Percentiles rank a stretch among this genome's conserved stretches.
Conservation (phyloP, 2,329 filamentous ascomycete species). For the Leptographium wingfieldii region DNA sequence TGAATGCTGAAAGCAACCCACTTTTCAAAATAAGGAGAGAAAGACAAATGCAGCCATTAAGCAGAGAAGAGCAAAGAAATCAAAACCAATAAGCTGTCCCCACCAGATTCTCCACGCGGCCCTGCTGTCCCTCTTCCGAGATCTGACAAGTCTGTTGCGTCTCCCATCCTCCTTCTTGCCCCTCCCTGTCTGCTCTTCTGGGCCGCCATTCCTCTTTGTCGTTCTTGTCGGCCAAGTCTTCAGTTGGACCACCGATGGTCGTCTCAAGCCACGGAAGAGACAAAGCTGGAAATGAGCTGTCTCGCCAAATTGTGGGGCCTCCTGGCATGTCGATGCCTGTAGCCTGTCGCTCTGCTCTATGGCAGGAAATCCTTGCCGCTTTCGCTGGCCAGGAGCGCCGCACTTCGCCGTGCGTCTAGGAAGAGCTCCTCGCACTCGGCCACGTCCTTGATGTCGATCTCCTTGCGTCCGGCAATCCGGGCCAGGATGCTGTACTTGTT, state of each 20-base stretch:
- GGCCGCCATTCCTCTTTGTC: too few relatives aligned
- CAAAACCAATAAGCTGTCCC: not conserved
- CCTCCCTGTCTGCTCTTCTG: too few relatives aligned
- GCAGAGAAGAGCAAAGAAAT: not conserved
- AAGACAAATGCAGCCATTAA: not conserved
- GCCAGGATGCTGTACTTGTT: constrained; percentile 57
- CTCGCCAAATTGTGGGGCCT: not conserved
- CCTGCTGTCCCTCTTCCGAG: not conserved
- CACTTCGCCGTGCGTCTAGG: constrained; percentile 69
- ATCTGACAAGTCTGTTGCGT: too few relatives aligned
- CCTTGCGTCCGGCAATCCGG: constrained; percentile 63
- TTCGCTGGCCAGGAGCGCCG: constrained; percentile 51
- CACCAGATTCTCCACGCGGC: not conserved
- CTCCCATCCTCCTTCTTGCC: too few relatives aligned
- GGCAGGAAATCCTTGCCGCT: constrained; percentile 52
- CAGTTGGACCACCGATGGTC: too few relatives aligned
- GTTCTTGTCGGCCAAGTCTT: too few relatives aligned
- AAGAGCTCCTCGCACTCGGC: constrained; percentile 74
- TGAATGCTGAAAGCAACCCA: too few relatives aligned
- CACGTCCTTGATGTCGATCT: constrained; percentile 68
- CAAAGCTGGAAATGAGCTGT: too few relatives aligned
- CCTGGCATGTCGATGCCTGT: not conserved
- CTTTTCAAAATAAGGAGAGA: not conserved
- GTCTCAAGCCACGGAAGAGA: too few relatives aligned
- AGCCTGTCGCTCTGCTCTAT: constrained; percentile 22